phyloP scores from a whole-genome alignment of 371 early-diverging fungal genomes.

The Mucor mucedo region DNA sequence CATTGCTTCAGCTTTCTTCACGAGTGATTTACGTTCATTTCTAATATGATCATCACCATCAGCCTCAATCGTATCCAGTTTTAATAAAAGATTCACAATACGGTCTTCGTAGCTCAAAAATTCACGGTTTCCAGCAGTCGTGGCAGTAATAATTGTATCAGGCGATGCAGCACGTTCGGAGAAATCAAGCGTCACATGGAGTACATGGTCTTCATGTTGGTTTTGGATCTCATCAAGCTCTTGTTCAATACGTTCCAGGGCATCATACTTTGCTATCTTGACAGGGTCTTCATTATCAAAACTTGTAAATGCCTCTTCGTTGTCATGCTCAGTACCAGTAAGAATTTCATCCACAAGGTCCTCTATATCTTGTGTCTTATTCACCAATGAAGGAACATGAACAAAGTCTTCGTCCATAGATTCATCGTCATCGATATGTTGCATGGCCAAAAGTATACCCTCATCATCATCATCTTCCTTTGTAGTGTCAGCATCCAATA shows the following conservation, averaged over 20 bases:
- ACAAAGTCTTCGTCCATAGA: slow-evolving; percentile 1
- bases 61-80: slow-evolving; percentile 45
- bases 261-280: slow-evolving; percentile 24
- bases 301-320: not conserved
- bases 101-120: slow-evolving; percentile 41
- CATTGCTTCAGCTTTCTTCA: slow-evolving; percentile 39
- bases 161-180: slow-evolving; percentile 20
- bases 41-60: slow-evolving; percentile 44
- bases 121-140: slow-evolving; percentile 31
- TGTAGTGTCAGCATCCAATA: not conserved
- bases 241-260: slow-evolving; percentile 29
- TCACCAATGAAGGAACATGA: slow-evolving; percentile 4
- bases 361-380: slow-evolving; percentile 1
- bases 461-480: slow-evolving; percentile 15
- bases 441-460: slow-evolving; percentile 11
- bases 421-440: slow-evolving; percentile 14
- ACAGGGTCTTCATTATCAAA: slow-evolving; percentile 23
- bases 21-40: slow-evolving; percentile 39
- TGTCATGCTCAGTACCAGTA: not conserved
- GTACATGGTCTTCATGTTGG: slow-evolving; percentile 23
- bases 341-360: slow-evolving; percentile 9
- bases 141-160: slow-evolving; percentile 16
- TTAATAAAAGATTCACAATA: slow-evolving; percentile 38
- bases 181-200: slow-evolving; percentile 33
- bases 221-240: slow-evolving; percentile 32